Evolutionary conservation across 2,329 filamentous ascomycete species (phyloP), one percentile per base, ranked within the genome.

Genomic region (Scedosporium boydii): DNA sequence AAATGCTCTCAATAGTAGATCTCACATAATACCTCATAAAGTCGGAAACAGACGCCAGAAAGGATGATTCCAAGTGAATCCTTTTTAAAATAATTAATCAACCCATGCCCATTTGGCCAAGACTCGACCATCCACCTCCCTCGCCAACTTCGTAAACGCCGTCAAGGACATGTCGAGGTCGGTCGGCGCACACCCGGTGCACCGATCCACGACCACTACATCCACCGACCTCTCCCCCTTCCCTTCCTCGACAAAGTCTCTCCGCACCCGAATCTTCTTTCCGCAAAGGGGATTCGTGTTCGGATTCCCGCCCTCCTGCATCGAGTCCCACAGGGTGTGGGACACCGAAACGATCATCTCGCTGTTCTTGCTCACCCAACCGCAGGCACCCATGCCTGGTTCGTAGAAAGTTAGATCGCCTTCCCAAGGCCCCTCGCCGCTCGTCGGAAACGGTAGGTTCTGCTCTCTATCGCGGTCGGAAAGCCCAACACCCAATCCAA

Each of bases 201-300:
- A 91, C 60, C 87, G 79, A 73, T 91, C 88, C 5, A 90, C 87
- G 6, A 91, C 84, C 21, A 75, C 85, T 27, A 90, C 79, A 66
- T 86, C 83, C 12, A 85, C 78, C 48, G 80, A 65, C 53, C 67
- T 68, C 58, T 66, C 71, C 12, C 58, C 42, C 44, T 44, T 60
- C 29, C 23, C 26, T 14, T 60, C 58, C 23, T 44, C 58, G 21
- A 26, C 41, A 48, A 44, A 51, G 41, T 75, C 75, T 63, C 86
- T 76, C 57, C 74, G 77, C 29, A 90, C 81, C 27, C 87, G 78
- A n/a, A 95, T 82, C 71, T 79, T 84, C 68, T 78, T 77, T 2
- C 86, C 87, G 68, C 90, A 93, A 1, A 75, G 70, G 26, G 59
- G 29, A n/a, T 61, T 61, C 18, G 46, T 27, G 70, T 90, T 91